Evolutionary conservation across 2,329 filamentous ascomycete genomes (phyloP).

Genomic region (Helicocarpus griseus): DNA sequence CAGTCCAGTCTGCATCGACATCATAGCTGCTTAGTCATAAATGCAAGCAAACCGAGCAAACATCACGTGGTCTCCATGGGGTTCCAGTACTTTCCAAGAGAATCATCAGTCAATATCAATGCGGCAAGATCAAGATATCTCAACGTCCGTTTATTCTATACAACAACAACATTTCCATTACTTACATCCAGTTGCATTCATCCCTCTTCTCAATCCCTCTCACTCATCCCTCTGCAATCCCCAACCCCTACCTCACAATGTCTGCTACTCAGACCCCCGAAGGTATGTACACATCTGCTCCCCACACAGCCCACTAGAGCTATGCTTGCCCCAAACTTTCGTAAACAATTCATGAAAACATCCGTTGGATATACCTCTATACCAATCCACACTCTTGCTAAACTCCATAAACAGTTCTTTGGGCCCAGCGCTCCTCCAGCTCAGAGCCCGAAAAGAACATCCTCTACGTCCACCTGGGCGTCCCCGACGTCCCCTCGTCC

Average conservation of each 20-base stretch:
- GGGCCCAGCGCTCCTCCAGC: conserved; percentile 89
- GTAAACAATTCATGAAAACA: not conserved
- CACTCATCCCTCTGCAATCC: conserved; percentile 13
- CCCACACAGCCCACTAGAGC: not conserved
- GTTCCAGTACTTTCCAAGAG: conserved; percentile 35
- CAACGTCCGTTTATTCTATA: too few species aligned
- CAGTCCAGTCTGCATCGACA: too few species aligned
- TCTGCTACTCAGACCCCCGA: conserved; percentile 31
- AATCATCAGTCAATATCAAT: too few species aligned
- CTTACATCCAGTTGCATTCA: conserved; percentile 7
- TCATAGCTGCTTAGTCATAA: not conserved
- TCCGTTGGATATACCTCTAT: not conserved
- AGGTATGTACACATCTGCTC: conserved; percentile 25
- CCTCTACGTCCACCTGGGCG: conserved; percentile 84
- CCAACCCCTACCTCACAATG: conserved; percentile 18
- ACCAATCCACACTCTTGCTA: not conserved
- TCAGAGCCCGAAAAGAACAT: conserved; percentile 80
- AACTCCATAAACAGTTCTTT: conserved; percentile 57
- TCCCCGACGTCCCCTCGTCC: conserved; percentile 68
- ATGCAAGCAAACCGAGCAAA: not conserved
- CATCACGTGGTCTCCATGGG: conserved; percentile 1
- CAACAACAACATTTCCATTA: conserved; percentile 12
- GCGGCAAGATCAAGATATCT: too few species aligned
- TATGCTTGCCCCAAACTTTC: not conserved
- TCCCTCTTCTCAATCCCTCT: conserved; percentile 7